phyloP scores from a whole-genome alignment of 352 stramenopile species.

The Phytopythium montanum region DNA sequence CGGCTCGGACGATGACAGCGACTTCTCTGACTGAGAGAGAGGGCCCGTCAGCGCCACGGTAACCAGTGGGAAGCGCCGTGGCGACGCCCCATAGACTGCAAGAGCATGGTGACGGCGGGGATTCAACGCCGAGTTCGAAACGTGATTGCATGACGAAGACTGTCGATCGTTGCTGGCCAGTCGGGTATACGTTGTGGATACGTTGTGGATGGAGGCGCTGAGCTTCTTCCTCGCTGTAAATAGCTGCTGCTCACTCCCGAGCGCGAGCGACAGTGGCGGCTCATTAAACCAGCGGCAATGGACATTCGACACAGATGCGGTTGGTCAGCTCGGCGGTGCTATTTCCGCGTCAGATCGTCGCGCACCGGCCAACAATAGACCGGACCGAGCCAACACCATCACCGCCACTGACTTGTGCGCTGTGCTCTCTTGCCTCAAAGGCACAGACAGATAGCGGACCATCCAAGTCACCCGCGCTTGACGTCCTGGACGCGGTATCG shows the following conservation, averaged over 20 bases:
- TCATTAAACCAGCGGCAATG: no score
- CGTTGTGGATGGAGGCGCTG: neutral
- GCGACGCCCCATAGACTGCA: neutral
- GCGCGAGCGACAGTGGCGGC: no score
- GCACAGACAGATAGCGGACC: neutral
- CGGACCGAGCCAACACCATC: no score
- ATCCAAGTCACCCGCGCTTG: neutral
- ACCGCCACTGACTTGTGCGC: no score
- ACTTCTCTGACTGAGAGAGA: conserved; percentile 47
- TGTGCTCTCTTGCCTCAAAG: neutral
- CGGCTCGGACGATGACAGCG: conserved; percentile 30
- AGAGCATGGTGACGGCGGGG: neutral
- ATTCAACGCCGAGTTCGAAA: neutral
- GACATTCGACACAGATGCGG: no score
- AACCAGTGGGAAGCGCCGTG: neutral
- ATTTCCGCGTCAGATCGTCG: neutral
- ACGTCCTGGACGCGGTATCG: neutral
- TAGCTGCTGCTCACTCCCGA: no score
- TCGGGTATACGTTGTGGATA: neutral
- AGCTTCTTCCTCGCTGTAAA: neutral
- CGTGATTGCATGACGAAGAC: neutral
- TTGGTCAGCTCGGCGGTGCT: neutral
- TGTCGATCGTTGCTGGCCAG: neutral
- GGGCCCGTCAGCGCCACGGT: neutral
- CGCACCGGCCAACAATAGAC: no score